phyloP scores from a whole-genome alignment of 495 filamentous ascomycete species.

The Neurospora tetrasperma region DNA sequence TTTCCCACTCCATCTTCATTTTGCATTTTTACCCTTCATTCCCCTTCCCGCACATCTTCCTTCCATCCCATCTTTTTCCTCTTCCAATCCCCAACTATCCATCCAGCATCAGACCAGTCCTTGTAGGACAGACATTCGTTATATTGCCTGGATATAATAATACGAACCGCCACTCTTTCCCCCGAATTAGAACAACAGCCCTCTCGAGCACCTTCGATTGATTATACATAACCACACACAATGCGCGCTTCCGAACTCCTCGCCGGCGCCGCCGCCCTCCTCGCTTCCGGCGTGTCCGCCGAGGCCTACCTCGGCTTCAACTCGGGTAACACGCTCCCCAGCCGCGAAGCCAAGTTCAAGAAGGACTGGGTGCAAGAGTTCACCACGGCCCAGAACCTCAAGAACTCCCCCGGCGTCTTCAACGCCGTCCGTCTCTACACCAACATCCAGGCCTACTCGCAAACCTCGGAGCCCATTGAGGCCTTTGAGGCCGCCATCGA shows the following conservation, averaged over 20 bases:
- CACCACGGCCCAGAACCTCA: constrained; percentile 32
- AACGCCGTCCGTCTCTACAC: constrained; percentile 41
- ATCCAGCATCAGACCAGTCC: not conserved
- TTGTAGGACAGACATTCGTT: not conserved
- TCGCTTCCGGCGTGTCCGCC: constrained; percentile 22
- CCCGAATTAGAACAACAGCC: not conserved
- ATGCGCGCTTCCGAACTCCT: constrained; percentile 22
- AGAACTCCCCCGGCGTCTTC: constrained; percentile 34
- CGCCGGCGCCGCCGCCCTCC: constrained; percentile 18
- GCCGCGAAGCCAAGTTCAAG: constrained; percentile 39
- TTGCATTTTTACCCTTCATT: not conserved
- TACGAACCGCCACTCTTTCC: not conserved
- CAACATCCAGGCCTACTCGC: constrained; percentile 42
- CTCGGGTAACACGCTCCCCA: constrained; percentile 33
- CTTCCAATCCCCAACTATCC: too few relatives aligned
- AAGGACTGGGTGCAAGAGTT: constrained; percentile 37
- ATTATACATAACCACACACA: not conserved
- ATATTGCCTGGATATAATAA: not conserved
- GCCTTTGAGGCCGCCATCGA: constrained; percentile 45
- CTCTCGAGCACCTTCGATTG: not conserved
- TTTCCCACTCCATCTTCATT: not conserved
- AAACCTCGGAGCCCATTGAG: constrained; percentile 30
- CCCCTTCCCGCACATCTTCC: not conserved
- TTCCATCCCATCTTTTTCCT: not conserved
- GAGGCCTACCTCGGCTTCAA: constrained; percentile 40